Evolutionary conservation across 1,284 basidiomycete genomes (phyloP).

Genomic region (Coniferiporia sulphurascens): DNA sequence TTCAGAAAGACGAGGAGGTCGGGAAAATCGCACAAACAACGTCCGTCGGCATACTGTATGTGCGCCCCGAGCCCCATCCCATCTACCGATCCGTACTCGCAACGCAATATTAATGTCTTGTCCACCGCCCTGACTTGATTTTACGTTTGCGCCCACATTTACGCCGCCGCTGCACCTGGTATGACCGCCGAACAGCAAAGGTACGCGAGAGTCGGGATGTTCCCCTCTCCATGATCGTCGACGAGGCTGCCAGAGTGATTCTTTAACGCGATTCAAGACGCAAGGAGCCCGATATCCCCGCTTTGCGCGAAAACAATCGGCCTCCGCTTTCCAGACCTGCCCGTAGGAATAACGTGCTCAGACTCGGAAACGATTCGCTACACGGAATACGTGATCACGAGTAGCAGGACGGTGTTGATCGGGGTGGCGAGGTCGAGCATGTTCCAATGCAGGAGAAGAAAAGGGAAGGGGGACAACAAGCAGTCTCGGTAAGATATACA

Average conservation of each 20-base stretch:
- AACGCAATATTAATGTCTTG: neutral
- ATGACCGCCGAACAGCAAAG: conserved; percentile 62
- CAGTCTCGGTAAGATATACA: too few species aligned
- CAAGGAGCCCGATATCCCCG: conserved; percentile 47
- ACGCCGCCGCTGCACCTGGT: too few species aligned
- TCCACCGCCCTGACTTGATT: neutral
- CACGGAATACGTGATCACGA: conserved; percentile 75
- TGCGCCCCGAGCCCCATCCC: conserved; percentile 22
- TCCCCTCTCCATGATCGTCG: conserved; percentile 84
- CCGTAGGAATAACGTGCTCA: conserved; percentile 41
- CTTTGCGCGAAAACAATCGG: too few species aligned
- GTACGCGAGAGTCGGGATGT: conserved; percentile 75
- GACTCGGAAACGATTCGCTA: conserved; percentile 52
- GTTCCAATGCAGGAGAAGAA: too few species aligned
- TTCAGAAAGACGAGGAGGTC: conserved; percentile 99
- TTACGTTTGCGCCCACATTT: neutral
- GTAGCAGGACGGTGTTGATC: conserved; percentile 67
- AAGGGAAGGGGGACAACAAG: conserved; percentile 37
- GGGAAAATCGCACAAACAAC: conserved; percentile 98
- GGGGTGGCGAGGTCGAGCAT: conserved; percentile 55
- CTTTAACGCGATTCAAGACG: conserved; percentile 79
- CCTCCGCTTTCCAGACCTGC: conserved; percentile 15
- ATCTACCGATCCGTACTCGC: neutral
- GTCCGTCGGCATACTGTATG: conserved; percentile 93
- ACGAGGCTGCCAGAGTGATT: conserved; percentile 82